These are phyloP conservation scores for Candolleomyces aberdarensis DNA, from an alignment of 768 basidiomycete species.

Conservation along the genomic window DNA sequence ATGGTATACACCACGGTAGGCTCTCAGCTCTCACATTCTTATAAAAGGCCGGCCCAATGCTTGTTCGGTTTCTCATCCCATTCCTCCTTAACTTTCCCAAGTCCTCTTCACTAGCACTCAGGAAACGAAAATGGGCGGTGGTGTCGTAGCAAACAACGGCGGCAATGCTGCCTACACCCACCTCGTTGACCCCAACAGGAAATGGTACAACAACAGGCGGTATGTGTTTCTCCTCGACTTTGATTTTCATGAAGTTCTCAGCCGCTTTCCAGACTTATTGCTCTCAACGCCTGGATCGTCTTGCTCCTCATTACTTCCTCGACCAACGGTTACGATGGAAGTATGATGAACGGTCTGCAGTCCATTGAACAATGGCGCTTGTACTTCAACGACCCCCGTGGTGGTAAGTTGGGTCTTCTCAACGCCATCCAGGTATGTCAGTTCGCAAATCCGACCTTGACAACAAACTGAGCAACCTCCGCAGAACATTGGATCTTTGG, in stretches of 20 bases:
- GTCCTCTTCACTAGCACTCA: slow-evolving; percentile 19
- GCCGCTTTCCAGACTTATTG: slow-evolving; percentile 49
- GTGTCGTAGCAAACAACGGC: slow-evolving; percentile 37
- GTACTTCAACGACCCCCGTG: slow-evolving; percentile 57
- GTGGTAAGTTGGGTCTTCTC: slow-evolving; percentile 61
- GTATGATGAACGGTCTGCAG: slow-evolving; percentile 81
- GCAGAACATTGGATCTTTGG: slow-evolving; percentile 63
- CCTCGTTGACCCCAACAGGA: slow-evolving; percentile 61
- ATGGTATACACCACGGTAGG: slow-evolving; percentile 19
- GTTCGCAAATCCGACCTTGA: not conserved
- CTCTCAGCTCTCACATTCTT: slow-evolving; percentile 17
- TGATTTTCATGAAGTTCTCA: not conserved
- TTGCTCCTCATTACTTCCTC: slow-evolving; percentile 75
- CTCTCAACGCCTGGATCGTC: slow-evolving; percentile 67
- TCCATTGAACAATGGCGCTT: slow-evolving; percentile 58
- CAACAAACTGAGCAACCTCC: not conserved
- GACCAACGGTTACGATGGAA: slow-evolving; percentile 74
- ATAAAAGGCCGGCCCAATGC: slow-evolving; percentile 30
- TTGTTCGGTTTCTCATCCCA: slow-evolving; percentile 25
- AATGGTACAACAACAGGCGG: slow-evolving; percentile 78
- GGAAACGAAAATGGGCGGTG: slow-evolving; percentile 50
- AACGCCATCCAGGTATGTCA: slow-evolving; percentile 57
- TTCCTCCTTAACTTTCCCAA: slow-evolving; percentile 23
- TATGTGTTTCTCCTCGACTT: slow-evolving; percentile 21
- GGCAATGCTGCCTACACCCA: slow-evolving; percentile 22